Evolutionary conservation across 352 stramenopile species (phyloP), one percentile per base, ranked within the genome.

Genomic region (Pythium aristosporum): DNA sequence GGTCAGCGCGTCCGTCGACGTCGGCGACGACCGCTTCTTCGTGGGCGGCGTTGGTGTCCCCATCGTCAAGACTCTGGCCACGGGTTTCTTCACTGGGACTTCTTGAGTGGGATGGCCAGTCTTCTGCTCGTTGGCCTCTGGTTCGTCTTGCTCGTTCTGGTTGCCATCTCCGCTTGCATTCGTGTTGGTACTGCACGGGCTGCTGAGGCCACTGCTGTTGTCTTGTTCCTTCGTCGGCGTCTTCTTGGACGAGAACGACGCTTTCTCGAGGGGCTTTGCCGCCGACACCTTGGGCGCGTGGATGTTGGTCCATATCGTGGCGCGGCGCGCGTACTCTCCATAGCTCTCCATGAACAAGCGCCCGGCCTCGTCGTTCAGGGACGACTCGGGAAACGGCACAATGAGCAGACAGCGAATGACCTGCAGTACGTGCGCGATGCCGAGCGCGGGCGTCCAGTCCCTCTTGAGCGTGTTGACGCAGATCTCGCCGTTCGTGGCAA

Each of bases 391-490:
- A 68, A 99, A 99, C 7, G 98, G 98, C 37, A 99, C 95, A 75
- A 99, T 99, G 18, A 99, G 76, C 42, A 99, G 78, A 74, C 98
- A 99, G 36, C 97, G 96, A 69, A 99, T 98, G 28, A 99, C 96
- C 65, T 96, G 87, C 57, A 99, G 82, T 30, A 99, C 94, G 68
- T 99, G 97, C 37, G 87, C 85, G 54, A 99, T 87, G 20, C 96
- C 98, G 3, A 98, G 87, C 37, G 87, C 82, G 15, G 96, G 72
- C 16, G 88, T 95, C 98, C 98, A 99, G 76, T 99, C 97, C 61
- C 96, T 97, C 80, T 99, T 99, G 37, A 99, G 86, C 34, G 97
- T 99, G 73, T 99, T 99, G 23, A 99, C 98, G 69, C 98, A 99
- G 78, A 99, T 99, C 41, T 98, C 97, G 41, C 97, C 97, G 25